phyloP scores from a whole-genome alignment of 768 basidiomycete genomes.

The Leccinum longicurvipes region DNA sequence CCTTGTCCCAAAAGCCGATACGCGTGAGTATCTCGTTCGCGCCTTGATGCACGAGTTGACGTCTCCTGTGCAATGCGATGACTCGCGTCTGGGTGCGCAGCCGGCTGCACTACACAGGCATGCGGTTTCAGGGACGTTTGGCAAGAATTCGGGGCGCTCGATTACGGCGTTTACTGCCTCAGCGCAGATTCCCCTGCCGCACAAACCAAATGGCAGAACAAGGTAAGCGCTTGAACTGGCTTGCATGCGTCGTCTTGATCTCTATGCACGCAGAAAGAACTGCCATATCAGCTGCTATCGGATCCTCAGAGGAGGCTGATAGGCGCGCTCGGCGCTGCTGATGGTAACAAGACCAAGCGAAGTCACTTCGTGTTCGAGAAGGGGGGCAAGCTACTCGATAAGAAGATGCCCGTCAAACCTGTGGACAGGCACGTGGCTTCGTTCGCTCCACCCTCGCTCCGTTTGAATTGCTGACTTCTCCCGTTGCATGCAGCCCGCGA shows the following conservation, averaged over 20 bases:
- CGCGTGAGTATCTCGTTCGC: slow-evolving; percentile 48
- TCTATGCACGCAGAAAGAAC: slow-evolving; percentile 63
- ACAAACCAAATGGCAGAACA: slow-evolving; percentile 83
- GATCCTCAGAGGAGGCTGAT: slow-evolving; percentile 85
- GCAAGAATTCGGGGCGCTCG: slow-evolving; percentile 62
- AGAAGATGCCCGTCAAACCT: slow-evolving; percentile 82
- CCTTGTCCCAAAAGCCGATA: slow-evolving; percentile 82
- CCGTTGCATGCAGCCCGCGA: slow-evolving; percentile 44
- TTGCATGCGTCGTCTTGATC: slow-evolving; percentile 6
- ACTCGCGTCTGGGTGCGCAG: slow-evolving; percentile 32
- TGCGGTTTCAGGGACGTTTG: slow-evolving; percentile 88
- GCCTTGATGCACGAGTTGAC: not conserved
- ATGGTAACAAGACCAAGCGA: slow-evolving; percentile 80
- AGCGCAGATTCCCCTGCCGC: slow-evolving; percentile 74
- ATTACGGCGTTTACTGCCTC: slow-evolving; percentile 78
- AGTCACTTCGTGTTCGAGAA: slow-evolving; percentile 94
- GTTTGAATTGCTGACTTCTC: not conserved
- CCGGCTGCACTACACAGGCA: slow-evolving; percentile 90
- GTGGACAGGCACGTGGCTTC: slow-evolving; percentile 59
- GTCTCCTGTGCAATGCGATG: not conserved
- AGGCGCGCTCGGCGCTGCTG: slow-evolving; percentile 74
- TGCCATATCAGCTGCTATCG: slow-evolving; percentile 84
- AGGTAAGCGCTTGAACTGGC: slow-evolving; percentile 43
- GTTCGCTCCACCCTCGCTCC: not conserved
- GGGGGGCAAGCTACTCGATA: slow-evolving; percentile 85